Conservation (phyloP, 2,329 filamentous ascomycete species). For the Colletotrichum scovillei region DNA sequence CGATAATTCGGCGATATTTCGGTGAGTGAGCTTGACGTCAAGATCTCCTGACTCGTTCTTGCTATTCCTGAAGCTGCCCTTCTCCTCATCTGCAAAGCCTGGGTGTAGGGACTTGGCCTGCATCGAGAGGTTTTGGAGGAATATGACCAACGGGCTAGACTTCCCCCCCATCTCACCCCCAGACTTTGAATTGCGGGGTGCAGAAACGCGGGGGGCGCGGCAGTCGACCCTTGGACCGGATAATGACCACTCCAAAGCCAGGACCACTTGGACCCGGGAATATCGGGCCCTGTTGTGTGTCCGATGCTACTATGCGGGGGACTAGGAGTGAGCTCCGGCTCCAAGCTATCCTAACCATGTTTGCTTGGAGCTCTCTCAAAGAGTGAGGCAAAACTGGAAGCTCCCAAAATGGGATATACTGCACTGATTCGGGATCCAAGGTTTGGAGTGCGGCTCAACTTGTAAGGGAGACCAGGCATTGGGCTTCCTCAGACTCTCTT, state of each 20-base stretch:
- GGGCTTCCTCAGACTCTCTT: neutral
- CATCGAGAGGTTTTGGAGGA: conserved; percentile 15
- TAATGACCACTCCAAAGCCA: conserved; percentile 4
- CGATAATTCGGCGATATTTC: conserved; percentile 29
- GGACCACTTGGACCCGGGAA: conserved; percentile 5
- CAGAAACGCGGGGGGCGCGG: conserved; percentile 26
- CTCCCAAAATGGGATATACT: conserved; percentile 13
- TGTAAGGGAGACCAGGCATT: neutral
- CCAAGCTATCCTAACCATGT: neutral
- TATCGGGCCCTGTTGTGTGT: neutral
- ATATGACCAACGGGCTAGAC: conserved; percentile 8
- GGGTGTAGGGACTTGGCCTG: conserved; percentile 23
- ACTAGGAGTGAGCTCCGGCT: conserved; percentile 2
- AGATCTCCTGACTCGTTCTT: conserved; percentile 19
- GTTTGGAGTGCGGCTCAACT: conserved; percentile 16
- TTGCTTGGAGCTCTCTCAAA: neutral
- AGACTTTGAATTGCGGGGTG: conserved; percentile 34
- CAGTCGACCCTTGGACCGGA: conserved; percentile 12
- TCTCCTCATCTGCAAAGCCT: conserved; percentile 21
- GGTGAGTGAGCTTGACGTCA: conserved; percentile 30
- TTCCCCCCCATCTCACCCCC: conserved; percentile 24
- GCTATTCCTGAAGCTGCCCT: conserved; percentile 14
- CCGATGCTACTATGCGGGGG: neutral
- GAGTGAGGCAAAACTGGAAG: conserved; percentile 9
- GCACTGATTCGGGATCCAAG: neutral